Conservation (phyloP, 2,329 filamentous ascomycete genomes). For the Ascochyta pisi region DNA sequence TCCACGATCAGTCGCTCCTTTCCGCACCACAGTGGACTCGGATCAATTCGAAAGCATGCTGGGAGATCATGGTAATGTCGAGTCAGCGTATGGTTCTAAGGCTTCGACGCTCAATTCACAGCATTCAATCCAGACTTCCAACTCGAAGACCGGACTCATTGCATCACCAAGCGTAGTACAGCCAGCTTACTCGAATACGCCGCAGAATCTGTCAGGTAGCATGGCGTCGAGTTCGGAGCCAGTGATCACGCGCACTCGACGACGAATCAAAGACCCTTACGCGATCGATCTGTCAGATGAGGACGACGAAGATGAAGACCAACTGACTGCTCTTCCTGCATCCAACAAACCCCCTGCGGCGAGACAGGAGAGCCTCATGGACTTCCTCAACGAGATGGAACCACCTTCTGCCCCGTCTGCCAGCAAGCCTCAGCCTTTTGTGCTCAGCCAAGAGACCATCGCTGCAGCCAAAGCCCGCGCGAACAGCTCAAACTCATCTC, state of each 20-base stretch:
- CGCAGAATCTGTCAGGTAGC: slow-evolving; percentile 44
- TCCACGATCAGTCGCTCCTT: slow-evolving; percentile 82
- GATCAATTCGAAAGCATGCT: slow-evolving; percentile 68
- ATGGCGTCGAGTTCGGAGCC: slow-evolving; percentile 47
- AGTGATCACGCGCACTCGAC: slow-evolving; percentile 75
- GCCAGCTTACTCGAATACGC: slow-evolving; percentile 46
- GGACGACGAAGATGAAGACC: slow-evolving; percentile 55
- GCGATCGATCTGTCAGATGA: slow-evolving; percentile 73
- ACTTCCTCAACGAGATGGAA: slow-evolving; percentile 74
- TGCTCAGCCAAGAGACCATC: slow-evolving; percentile 41
- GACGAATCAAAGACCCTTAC: slow-evolving; percentile 85
- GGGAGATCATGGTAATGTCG: slow-evolving; percentile 40
- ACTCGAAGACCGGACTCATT: slow-evolving; percentile 76
- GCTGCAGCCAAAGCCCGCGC: slow-evolving; percentile 43
- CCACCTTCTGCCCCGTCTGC: slow-evolving; percentile 63
- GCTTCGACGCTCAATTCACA: slow-evolving; percentile 46
- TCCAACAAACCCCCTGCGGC: slow-evolving; percentile 28
- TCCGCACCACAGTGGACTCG: slow-evolving; percentile 84
- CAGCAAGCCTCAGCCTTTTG: slow-evolving; percentile 43
- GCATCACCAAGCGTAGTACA: slow-evolving; percentile 41
- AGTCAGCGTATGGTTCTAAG: slow-evolving; percentile 45
- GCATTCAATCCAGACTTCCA: slow-evolving; percentile 66
- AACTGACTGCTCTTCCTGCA: slow-evolving; percentile 56
- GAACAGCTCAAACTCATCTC: slow-evolving; percentile 24
- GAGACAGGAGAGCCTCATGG: slow-evolving; percentile 67